A percentile compares a stretch with the other conserved stretches of the same genome.
phyloP scores from a whole-genome alignment of 208 protist species.

The Crithidia acanthocephali region DNA sequence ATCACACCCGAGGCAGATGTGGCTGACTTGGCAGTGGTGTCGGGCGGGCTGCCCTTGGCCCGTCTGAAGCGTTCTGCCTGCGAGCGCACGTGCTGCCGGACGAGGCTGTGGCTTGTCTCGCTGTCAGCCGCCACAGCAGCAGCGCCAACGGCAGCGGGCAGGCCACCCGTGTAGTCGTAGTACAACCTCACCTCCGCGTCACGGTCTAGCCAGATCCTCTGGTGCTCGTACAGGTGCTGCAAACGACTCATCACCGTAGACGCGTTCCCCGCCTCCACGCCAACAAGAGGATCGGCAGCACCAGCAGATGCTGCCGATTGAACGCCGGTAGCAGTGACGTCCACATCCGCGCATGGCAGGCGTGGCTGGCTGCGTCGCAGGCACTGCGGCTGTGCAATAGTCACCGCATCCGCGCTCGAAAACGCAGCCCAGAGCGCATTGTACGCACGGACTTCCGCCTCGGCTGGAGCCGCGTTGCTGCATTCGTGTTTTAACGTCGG shows the following conservation, averaged over 20 bases:
- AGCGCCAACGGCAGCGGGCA: not conserved
- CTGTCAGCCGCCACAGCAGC: too few species aligned
- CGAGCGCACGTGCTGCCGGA: not conserved
- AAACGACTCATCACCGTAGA: not conserved
- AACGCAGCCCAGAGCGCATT: constrained; percentile 5
- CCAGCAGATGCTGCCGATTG: too few species aligned
- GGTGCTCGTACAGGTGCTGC: constrained; percentile 9
- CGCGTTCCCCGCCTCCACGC: not conserved
- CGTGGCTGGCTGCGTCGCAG: constrained; percentile 2
- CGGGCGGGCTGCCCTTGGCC: too few species aligned
- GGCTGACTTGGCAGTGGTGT: not conserved
- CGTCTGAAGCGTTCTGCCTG: constrained; percentile 9
- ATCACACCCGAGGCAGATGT: constrained; percentile 6
- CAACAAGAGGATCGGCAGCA: too few species aligned
- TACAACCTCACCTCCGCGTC: not conserved
- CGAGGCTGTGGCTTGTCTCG: not conserved
- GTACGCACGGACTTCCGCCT: not conserved
- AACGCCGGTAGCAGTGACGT: not conserved
- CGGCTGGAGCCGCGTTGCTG: not conserved
- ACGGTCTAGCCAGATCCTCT: not conserved
- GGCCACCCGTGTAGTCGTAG: constrained; percentile 12
- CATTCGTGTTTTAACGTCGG: not conserved
- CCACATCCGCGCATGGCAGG: constrained; percentile 15
- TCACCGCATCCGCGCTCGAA: too few species aligned
- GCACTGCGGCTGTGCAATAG: not conserved